Evolutionary conservation across 2,329 filamentous ascomycete species (phyloP).

Genomic region (Ophiostoma ips): DNA sequence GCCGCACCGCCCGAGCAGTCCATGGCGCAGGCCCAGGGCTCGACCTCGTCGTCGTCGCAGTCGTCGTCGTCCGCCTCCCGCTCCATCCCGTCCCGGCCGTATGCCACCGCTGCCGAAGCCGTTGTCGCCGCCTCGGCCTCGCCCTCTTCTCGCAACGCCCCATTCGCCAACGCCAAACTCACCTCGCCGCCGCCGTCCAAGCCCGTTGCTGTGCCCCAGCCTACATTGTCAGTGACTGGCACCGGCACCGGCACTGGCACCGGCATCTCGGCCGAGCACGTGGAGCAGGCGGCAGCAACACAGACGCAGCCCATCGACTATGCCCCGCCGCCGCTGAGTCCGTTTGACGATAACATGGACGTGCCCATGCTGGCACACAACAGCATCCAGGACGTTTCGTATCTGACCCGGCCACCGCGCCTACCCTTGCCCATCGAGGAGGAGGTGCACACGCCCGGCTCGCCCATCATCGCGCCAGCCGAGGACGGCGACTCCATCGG

Average conservation of each 20-base stretch:
- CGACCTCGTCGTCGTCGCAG: slow-evolving; percentile 24
- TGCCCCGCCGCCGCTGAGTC: slow-evolving; percentile 19
- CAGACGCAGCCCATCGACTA: slow-evolving; percentile 16
- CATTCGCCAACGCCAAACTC: slow-evolving; percentile 15
- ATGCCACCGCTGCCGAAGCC: slow-evolving; percentile 9
- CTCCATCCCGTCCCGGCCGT: slow-evolving; percentile 16
- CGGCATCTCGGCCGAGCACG: slow-evolving; percentile 13
- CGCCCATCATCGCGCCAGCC: slow-evolving; percentile 66
- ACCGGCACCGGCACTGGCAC: neutral
- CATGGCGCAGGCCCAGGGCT: slow-evolving; percentile 45
- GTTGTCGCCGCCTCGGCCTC: slow-evolving; percentile 11
- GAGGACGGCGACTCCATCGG: slow-evolving; percentile 37
- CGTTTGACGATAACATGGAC: slow-evolving; percentile 25
- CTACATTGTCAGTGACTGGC: no score
- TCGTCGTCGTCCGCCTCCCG: slow-evolving; percentile 13
- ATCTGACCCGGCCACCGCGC: slow-evolving; percentile 62
- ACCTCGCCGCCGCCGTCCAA: slow-evolving; percentile 23
- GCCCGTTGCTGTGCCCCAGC: slow-evolving; percentile 41
- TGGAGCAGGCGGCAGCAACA: neutral
- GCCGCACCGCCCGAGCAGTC: slow-evolving; percentile 49
- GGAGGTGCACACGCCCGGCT: slow-evolving; percentile 77
- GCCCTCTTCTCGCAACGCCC: slow-evolving; percentile 18
- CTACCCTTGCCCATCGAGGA: slow-evolving; percentile 89
- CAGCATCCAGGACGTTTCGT: slow-evolving; percentile 50
- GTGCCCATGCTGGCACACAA: slow-evolving; percentile 34